A percentile compares a stretch with the other conserved stretches of the same genome.
phyloP scores from a whole-genome alignment of 2,329 filamentous ascomycete genomes.

The Colletotrichum spaethianum region DNA sequence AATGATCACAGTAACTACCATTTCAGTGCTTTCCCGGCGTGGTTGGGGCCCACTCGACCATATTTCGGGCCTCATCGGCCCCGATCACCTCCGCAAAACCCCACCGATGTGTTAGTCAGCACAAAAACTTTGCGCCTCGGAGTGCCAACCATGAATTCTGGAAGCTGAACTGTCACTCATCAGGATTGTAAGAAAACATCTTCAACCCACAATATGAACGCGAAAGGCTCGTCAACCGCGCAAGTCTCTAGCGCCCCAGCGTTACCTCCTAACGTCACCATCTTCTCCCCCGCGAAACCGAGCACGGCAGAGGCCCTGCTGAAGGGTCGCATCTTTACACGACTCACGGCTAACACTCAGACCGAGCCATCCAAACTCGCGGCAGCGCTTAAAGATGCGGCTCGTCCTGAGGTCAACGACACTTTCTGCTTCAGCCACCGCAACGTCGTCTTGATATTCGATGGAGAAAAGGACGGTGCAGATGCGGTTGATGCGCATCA shows the following conservation, averaged over 20 bases:
- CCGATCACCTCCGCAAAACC: background rate
- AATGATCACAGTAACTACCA: background rate
- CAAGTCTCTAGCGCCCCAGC: background rate
- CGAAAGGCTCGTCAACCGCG: background rate
- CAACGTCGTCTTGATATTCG: conserved; percentile 42
- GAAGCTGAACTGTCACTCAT: background rate
- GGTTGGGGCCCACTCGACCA: background rate
- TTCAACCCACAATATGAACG: background rate
- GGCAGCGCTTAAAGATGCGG: conserved; percentile 20
- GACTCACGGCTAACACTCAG: conserved; percentile 41
- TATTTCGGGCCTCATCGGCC: background rate
- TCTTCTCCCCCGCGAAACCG: conserved; percentile 41
- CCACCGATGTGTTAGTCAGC: background rate
- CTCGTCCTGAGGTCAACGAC: conserved; percentile 22
- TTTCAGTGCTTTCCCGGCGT: background rate
- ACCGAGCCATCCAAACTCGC: conserved; percentile 39
- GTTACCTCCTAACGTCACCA: conserved; percentile 44
- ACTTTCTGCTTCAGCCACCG: conserved; percentile 42
- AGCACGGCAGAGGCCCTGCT: conserved; percentile 38
- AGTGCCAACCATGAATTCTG: background rate
- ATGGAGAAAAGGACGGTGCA: conserved; percentile 29
- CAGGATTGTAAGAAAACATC: background rate
- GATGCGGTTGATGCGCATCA: conserved; percentile 42
- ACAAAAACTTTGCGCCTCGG: conserved; percentile 1
- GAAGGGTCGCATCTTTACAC: conserved; percentile 41